Conservation (phyloP, 179 eudicot genomes). For the Beta corolliflora region DNA sequence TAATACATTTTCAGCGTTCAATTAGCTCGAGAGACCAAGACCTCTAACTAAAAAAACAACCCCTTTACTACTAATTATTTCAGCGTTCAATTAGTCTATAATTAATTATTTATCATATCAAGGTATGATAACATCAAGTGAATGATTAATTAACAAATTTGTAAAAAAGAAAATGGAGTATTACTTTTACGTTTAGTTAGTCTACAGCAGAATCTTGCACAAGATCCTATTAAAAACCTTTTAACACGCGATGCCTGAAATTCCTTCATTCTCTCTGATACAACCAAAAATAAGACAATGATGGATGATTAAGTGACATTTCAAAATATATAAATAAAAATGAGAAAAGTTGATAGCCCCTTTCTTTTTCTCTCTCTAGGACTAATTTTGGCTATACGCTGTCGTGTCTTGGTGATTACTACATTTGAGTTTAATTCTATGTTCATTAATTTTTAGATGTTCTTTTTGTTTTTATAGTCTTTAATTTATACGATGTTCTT, state of each 20-base stretch:
- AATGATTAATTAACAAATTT: background rate
- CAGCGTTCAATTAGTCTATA: no score
- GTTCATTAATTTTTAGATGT: conserved; percentile 1
- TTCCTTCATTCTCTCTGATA: conserved; percentile 10
- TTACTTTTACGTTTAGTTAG: conserved; percentile 38
- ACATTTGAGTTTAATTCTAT: background rate
- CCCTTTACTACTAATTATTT: no score
- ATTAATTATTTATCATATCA: background rate
- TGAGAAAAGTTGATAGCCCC: background rate
- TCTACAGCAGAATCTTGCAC: conserved; percentile 16
- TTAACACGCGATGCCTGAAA: conserved; percentile 32
- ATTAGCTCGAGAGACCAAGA: background rate
- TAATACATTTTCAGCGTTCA: no score
- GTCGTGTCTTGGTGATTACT: conserved; percentile 32
- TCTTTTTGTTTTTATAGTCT: conserved; percentile 19
- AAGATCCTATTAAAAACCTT: conserved; percentile 34
- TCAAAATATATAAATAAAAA: background rate
- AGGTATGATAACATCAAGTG: background rate
- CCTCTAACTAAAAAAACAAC: no score
- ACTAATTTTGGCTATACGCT: conserved; percentile 26
- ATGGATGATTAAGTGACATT: conserved; percentile 21
- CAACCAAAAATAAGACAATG: conserved; percentile 33
- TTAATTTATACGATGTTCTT: conserved; percentile 4
- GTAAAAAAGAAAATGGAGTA: background rate
- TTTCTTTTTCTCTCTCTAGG: background rate